Conservation (phyloP, 768 basidiomycete species). For the Russula lepida region DNA sequence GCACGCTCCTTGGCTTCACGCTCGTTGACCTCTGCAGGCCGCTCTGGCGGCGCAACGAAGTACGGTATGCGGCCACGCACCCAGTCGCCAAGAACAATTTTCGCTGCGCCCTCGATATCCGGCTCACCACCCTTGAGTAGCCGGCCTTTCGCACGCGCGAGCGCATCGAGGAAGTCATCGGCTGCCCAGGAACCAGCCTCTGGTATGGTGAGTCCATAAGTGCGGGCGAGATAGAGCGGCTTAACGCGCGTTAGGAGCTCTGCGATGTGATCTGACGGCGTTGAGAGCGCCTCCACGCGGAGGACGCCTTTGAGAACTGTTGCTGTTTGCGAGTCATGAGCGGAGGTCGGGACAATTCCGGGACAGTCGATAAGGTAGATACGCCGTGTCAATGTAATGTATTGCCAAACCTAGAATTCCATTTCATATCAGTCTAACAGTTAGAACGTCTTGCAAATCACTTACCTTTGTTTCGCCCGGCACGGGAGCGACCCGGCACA, state of each 20-base stretch:
- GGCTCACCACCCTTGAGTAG: constrained; percentile 93
- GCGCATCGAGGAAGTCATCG: constrained; percentile 70
- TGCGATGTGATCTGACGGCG: constrained; percentile 88
- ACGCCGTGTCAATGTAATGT: constrained; percentile 90
- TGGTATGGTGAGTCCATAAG: constrained; percentile 64
- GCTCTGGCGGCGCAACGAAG: constrained; percentile 88
- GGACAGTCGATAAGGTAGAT: constrained; percentile 99
- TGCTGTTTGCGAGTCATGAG: constrained; percentile 79
- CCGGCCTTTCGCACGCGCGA: constrained; percentile 88
- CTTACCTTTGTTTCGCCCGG: constrained; percentile 90
- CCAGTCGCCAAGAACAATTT: constrained; percentile 95
- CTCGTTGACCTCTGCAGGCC: constrained; percentile 60
- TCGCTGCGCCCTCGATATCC: constrained; percentile 84
- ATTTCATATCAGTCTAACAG: background rate
- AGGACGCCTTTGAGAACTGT: constrained; percentile 96
- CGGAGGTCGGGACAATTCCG: constrained; percentile 92
- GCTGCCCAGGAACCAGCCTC: constrained; percentile 54
- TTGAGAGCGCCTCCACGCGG: constrained; percentile 88
- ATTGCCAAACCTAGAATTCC: constrained; percentile 77
- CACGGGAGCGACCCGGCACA: constrained; percentile 92
- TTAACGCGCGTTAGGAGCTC: constrained; percentile 85
- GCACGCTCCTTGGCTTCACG: constrained; percentile 39
- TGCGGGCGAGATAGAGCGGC: constrained; percentile 82
- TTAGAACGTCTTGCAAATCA: background rate
- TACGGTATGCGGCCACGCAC: constrained; percentile 95